Base-by-base conservation (phyloP, 2,329 filamentous ascomycete genomes). In the Sphaerulina musiva region DNA sequence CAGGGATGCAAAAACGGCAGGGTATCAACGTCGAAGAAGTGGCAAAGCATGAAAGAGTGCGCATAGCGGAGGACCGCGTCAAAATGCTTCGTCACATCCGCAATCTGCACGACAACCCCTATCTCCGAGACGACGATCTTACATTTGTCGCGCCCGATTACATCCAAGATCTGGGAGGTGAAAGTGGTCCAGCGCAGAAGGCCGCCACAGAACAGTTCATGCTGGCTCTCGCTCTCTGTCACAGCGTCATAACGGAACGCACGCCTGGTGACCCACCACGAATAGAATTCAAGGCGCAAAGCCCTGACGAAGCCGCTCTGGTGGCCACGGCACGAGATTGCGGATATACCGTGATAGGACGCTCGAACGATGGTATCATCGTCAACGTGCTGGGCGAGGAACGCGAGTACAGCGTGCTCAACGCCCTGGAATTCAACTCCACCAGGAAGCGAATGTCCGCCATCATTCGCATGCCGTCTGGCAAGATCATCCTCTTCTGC, bases 381-480 rank as follows among this genome's bases (percentile, higher is more conserved):
- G 68, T 98, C 51, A 95, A 95, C 61, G 79, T 95, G 6, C 81
- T 95, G 75, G 95, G 93, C 46, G 80, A 90, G 64, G 90, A 97
- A 62, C 81, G 83, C 45, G 83, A 86, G 58, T 98, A 93, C 69
- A 85, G 84, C 12, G 86, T 98, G 32, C 80, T 98, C 46, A 97
- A 95, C 72, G 95, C 87, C 1, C 85, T 98, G 38, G 93, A 98
- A 69, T 98, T 98, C 77, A 97, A 97, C 70, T 97, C 92, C 0
- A 90, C 86, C 42, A 82, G 93, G 66, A 98, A 98, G 75, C 83
- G 93, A 62, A 98, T 98, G 93, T 97, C 91, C 72, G 89, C 91
- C 2, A 96, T 98, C 62, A 84, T 98, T 48, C 82, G 87, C 54
- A 95, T 97, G 90, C 92, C 93, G 0, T 83, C 97, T 69, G 86